A percentile compares a stretch with the other conserved stretches of the same genome.
Conservation (phyloP, 2,329 filamentous ascomycete genomes). For the Penicillium olsonii region DNA sequence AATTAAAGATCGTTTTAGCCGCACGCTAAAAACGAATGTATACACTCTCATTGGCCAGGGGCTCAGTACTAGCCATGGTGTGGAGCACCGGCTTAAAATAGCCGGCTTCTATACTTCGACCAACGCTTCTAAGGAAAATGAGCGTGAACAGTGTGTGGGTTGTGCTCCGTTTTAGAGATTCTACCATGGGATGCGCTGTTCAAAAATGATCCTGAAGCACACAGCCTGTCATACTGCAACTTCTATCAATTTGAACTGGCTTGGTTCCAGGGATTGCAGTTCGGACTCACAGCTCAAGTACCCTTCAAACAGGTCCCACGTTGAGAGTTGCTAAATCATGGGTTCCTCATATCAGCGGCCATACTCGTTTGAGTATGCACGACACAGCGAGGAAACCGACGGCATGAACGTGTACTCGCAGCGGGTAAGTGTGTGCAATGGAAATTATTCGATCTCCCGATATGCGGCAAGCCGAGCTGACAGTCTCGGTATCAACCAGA, state of each 20-base stretch:
- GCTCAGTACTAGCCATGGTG: background rate
- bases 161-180: too few species aligned
- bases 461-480: slow-evolving; percentile 10
- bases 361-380: background rate
- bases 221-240: slow-evolving; percentile 6
- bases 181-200: background rate
- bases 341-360: background rate
- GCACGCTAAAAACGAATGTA: background rate
- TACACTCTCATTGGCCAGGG: background rate
- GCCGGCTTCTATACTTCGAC: background rate
- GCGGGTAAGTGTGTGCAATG: slow-evolving; percentile 4
- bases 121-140: too few species aligned
- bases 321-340: background rate
- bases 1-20: slow-evolving; percentile 4
- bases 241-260: slow-evolving; percentile 3
- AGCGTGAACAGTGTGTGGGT: background rate
- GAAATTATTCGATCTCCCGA: slow-evolving; percentile 1
- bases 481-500: background rate
- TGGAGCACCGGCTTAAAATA: slow-evolving; percentile 8
- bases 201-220: background rate
- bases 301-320: background rate
- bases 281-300: slow-evolving; percentile 2
- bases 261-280: slow-evolving; percentile 3
- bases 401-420: background rate
- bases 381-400: background rate